Evolutionary conservation across 2,329 filamentous ascomycete species (phyloP).

Genomic region (Aquanectria penicillioides): DNA sequence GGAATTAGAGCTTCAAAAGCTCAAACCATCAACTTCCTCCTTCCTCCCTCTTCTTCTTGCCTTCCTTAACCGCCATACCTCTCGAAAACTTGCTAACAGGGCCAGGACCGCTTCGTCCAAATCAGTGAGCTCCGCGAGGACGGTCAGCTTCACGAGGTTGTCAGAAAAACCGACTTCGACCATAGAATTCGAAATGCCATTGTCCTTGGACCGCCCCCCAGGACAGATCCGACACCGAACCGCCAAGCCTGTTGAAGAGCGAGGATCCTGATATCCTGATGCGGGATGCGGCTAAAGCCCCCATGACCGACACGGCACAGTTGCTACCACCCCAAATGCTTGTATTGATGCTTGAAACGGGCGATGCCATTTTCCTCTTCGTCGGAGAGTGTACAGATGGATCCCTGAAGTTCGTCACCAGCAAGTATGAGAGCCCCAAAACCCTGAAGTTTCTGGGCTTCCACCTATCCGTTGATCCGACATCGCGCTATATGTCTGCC

Average conservation of each 20-base stretch:
- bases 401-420: conserved; percentile 68
- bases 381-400: conserved; percentile 58
- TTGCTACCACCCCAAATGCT: conserved; percentile 81
- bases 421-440: conserved; percentile 67
- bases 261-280: conserved; percentile 54
- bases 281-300: conserved; percentile 39
- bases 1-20: no score
- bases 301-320: conserved; percentile 11
- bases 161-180: conserved; percentile 82
- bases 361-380: conserved; percentile 81
- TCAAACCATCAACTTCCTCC: background rate
- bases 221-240: conserved; percentile 36
- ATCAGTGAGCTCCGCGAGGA: conserved; percentile 78
- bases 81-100: conserved; percentile 21
- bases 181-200: conserved; percentile 81
- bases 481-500: conserved; percentile 74
- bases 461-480: conserved; percentile 81
- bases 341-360: conserved; percentile 78
- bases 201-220: conserved; percentile 69
- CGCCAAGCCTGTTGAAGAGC: conserved; percentile 45
- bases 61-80: no score
- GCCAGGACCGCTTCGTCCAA: conserved; percentile 79
- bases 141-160: conserved; percentile 78
- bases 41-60: background rate
- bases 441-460: conserved; percentile 68